Evolutionary conservation across 208 protist genomes (phyloP), one percentile per base, ranked within the genome.

Genomic region (Trypanosoma congolense): DNA sequence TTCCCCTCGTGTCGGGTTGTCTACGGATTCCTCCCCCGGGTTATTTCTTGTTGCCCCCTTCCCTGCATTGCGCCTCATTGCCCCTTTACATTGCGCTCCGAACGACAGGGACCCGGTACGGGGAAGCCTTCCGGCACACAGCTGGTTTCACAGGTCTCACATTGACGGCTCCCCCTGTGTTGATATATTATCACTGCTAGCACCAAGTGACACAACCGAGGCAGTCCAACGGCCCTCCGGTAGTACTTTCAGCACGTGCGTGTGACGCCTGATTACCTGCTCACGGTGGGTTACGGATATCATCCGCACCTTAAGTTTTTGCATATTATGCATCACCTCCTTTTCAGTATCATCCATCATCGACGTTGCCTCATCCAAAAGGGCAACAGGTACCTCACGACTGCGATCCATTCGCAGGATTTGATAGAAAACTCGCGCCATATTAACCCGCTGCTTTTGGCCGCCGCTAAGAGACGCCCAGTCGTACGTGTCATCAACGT

Each of bases 311-410:
- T 85, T 62, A 24, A 87, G 52, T 21, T 60, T 69, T n/a, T 81
- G 83, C 43, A 94, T 53, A 44, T 94, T 74, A 59, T 75, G 80
- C 38, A 94, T 51, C 14, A 94, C 81, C 45, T 85, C 77, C 65
- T 91, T 73, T 68, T 90, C 80, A 36, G 80, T 88, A 35, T 91
- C 83, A 58, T 91, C 83, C 83, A 95, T 91, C 83, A 88, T 91
- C 8, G 82, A 91, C 4, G 88, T 92, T 1, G 85, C 74, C 64
- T 95, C 88, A 62, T 95, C 88, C 9, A 92, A 56, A 4, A 95
- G 73, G 16, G 75, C 86, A 0, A 93, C 70, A 0, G 77, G 81
- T 16, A 66, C 78, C 31, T 68, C 50, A 41, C 73, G 65, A 21
- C 47, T 72, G 31, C 77, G 72, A 43, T 90, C 73, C 65, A 80